Evolutionary conservation across 495 filamentous ascomycete genomes (phyloP).

Genomic region (Corynascus novoguineensis): DNA sequence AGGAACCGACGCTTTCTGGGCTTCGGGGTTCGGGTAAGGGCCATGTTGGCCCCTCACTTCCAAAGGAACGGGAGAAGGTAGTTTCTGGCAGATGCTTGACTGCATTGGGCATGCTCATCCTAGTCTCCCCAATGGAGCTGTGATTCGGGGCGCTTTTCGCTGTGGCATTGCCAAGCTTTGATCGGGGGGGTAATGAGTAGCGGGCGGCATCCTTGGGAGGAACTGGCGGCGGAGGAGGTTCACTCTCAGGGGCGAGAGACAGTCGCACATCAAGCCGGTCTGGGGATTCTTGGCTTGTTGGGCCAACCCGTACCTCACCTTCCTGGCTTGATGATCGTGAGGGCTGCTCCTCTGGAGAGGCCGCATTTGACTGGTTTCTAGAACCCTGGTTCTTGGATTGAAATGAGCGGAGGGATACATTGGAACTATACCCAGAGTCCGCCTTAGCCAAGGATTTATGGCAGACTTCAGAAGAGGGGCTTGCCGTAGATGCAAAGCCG

Average conservation of each 20-base stretch:
- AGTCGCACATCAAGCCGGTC: background rate
- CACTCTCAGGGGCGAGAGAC: constrained; percentile 9
- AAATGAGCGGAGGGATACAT: constrained; percentile 45
- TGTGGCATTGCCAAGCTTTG: constrained; percentile 4
- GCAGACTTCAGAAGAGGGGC: constrained; percentile 31
- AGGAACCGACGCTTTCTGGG: constrained; percentile 25
- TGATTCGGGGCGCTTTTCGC: constrained; percentile 4
- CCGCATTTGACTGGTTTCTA: constrained; percentile 1
- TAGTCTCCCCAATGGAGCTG: background rate
- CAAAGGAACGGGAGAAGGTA: constrained; percentile 1
- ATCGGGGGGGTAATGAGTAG: background rate
- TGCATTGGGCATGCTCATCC: constrained; percentile 3
- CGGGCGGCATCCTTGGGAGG: constrained; percentile 27
- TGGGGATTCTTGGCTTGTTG: constrained; percentile 2
- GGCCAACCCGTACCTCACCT: background rate
- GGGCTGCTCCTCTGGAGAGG: constrained; percentile 12
- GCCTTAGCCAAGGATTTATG: constrained; percentile 45
- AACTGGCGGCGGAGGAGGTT: constrained; percentile 29
- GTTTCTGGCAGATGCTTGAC: constrained; percentile 6
- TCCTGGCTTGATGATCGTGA: constrained; percentile 1
- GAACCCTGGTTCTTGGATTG: constrained; percentile 19
- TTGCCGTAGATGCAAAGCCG: constrained; percentile 34
- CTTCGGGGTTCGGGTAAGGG: constrained; percentile 21
- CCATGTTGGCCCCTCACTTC: constrained; percentile 14
- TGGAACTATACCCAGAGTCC: constrained; percentile 54